Evolutionary conservation across 441 rosid species (phyloP).

Genomic region (Cnidoscolus chayamansa): DNA sequence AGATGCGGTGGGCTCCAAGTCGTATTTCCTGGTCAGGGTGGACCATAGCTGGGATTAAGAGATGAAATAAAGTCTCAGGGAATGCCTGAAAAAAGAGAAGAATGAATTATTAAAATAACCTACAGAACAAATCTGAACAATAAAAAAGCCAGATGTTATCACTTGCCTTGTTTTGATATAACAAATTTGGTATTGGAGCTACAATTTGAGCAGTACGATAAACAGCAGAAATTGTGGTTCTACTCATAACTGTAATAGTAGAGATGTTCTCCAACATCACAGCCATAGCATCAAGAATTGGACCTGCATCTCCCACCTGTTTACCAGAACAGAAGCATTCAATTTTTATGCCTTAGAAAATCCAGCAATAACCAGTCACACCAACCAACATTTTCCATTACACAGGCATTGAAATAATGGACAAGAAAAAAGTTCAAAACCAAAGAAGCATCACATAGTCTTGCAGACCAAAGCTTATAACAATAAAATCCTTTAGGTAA

Average conservation of each 20-base stretch:
- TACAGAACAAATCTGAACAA: neutral
- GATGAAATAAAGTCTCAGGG: constrained; percentile 79
- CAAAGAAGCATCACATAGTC: constrained; percentile 13
- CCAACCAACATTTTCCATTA: constrained; percentile 1
- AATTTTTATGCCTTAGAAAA: constrained; percentile 25
- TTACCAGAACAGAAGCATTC: constrained; percentile 17
- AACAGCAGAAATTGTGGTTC: constrained; percentile 72
- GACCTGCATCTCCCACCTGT: constrained; percentile 95
- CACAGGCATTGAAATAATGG: neutral
- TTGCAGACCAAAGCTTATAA: constrained; percentile 13
- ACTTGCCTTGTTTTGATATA: constrained; percentile 79
- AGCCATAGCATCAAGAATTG: constrained; percentile 87
- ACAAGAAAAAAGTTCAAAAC: constrained; percentile 12
- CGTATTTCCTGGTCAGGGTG: constrained; percentile 73
- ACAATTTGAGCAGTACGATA: constrained; percentile 89
- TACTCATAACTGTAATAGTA: constrained; percentile 60
- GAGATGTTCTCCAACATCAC: constrained; percentile 89
- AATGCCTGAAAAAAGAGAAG: constrained; percentile 48
- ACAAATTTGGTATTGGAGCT: constrained; percentile 73
- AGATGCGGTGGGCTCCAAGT: constrained; percentile 70
- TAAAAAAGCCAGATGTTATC: constrained; percentile 14
- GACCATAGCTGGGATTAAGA: constrained; percentile 70
- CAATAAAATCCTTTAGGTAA: neutral
- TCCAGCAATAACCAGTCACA: neutral
- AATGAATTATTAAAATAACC: constrained; percentile 7